Evolutionary conservation across 495 filamentous ascomycete species (phyloP), one percentile per base, ranked within the genome.

Genomic region (Cercophora newfieldiana): DNA sequence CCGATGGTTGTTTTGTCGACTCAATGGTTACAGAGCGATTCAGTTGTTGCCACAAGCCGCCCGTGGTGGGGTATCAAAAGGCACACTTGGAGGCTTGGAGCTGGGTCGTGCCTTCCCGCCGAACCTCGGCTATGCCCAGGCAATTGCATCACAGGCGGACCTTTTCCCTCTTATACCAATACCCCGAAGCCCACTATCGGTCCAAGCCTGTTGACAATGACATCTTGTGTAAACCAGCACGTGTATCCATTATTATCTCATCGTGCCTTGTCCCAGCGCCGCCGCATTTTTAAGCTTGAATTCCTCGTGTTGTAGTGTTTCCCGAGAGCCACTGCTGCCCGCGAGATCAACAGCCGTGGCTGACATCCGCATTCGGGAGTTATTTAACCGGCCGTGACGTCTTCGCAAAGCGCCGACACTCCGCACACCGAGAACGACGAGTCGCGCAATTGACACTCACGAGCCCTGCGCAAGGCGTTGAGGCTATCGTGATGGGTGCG

Each of bases 401-500:
- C 8, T 19, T 37, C 30, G 47, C 18, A 44, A n/a, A 5, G 21
- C n/a, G n/a, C 50, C 48, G 1, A 44, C n/a, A 28, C 24, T 44
- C 22, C 64, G n/a, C 22, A 48, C 6, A 16, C 37, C 49, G 37
- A 44, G 37, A 44, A 44, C 19, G n/a, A n/a, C n/a, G 29, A 19
- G 61, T 55, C 50, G 26, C 50, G n/a, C 50, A 28, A 60, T 24
- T 33, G 3, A 5, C 24, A 12, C 1, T 56, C 24, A n/a, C 50
- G 16, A 56, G 61, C 61, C 61, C 29, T 37, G 12, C 30, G 14
- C 55, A 60, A 53, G 47, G 56, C 53, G 59, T 59, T n/a, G 61
- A 66, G 58, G 18, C n/a, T 16, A 65, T 59, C 47, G 47, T 44
- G 26, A 97, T 97, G 94, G 81, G 88, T 54, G 89, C 79, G 53